Conservation (phyloP, 352 stramenopile genomes). For the Pythium vanterpoolii region DNA sequence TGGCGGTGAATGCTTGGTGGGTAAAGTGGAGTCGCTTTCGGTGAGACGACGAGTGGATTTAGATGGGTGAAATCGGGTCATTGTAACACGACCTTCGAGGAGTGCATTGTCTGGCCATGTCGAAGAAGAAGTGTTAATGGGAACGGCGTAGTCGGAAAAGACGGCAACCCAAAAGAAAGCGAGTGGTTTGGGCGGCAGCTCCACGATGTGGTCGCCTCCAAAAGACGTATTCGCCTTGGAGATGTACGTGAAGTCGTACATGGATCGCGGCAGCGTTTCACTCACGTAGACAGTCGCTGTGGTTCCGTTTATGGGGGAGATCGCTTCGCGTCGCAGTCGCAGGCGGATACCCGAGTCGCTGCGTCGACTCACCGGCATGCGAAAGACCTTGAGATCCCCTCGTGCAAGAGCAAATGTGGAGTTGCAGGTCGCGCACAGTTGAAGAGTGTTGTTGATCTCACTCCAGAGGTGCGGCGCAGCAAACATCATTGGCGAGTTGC, state of each 20-base stretch:
- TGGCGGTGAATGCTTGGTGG: too few species aligned
- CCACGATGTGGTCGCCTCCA: constrained; percentile 39
- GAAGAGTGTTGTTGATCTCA: constrained; percentile 42
- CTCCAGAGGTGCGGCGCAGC: constrained; percentile 54
- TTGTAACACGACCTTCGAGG: too few species aligned
- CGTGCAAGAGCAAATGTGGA: constrained; percentile 39
- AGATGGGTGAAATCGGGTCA: too few species aligned
- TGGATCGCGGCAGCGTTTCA: constrained; percentile 52
- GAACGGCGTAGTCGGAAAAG: constrained; percentile 67
- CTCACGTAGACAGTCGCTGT: constrained; percentile 54
- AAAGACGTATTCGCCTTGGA: constrained; percentile 27
- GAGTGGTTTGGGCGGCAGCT: constrained; percentile 46
- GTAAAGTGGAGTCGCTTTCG: too few species aligned
- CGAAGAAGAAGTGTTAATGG: too few species aligned
- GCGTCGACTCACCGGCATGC: constrained; percentile 51
- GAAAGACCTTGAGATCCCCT: constrained; percentile 60
- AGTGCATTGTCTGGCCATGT: too few species aligned
- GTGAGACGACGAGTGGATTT: too few species aligned
- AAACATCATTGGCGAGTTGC: constrained; percentile 55
- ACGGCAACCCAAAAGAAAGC: constrained; percentile 73
- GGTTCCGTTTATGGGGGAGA: background rate
- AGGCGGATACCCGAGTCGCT: constrained; percentile 44
- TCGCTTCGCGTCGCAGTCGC: constrained; percentile 20
- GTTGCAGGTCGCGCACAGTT: constrained; percentile 52
- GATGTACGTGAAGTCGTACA: constrained; percentile 75